Evolutionary conservation across 148 eudicot species (phyloP).

Genomic region (Tetragonia tetragonoides): DNA sequence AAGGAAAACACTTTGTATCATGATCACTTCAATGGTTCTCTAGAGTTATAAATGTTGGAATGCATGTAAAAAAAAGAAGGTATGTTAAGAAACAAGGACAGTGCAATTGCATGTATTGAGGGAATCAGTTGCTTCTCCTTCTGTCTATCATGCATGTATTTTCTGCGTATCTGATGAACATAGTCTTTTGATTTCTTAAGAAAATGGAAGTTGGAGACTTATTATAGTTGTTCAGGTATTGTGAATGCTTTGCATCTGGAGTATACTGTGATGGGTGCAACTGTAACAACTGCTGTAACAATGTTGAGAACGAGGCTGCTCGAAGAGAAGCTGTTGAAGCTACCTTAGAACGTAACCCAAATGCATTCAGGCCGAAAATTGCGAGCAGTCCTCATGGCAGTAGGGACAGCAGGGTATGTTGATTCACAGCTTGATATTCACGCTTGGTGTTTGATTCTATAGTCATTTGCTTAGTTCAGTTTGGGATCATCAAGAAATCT

Average conservation of each 20-base stretch:
- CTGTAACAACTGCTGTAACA: conserved; percentile 87
- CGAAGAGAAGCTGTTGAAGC: conserved; percentile 95
- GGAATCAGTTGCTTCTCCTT: background rate
- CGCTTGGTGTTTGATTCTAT: background rate
- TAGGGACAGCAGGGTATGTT: conserved; percentile 61
- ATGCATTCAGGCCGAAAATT: conserved; percentile 98
- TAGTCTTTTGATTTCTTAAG: background rate
- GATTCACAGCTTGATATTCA: conserved; percentile 9
- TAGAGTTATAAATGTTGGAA: background rate
- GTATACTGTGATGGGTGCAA: conserved; percentile 98
- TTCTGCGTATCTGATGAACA: background rate
- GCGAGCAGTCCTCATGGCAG: conserved; percentile 92
- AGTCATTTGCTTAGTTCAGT: conserved; percentile 10
- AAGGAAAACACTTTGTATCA: background rate
- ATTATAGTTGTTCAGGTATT: conserved; percentile 60
- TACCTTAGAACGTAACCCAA: conserved; percentile 96
- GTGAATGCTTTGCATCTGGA: conserved; percentile 99
- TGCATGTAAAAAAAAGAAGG: background rate
- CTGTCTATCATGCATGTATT: background rate
- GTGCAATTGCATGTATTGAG: background rate
- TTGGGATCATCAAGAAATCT: background rate
- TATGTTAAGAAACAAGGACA: background rate
- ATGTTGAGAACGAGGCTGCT: conserved; percentile 90
- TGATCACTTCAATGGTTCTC: background rate
- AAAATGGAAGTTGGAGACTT: background rate